These are phyloP conservation scores for Cercospora zeina DNA, from an alignment of 2,329 filamentous ascomycete genomes.

Conservation along the genomic window DNA sequence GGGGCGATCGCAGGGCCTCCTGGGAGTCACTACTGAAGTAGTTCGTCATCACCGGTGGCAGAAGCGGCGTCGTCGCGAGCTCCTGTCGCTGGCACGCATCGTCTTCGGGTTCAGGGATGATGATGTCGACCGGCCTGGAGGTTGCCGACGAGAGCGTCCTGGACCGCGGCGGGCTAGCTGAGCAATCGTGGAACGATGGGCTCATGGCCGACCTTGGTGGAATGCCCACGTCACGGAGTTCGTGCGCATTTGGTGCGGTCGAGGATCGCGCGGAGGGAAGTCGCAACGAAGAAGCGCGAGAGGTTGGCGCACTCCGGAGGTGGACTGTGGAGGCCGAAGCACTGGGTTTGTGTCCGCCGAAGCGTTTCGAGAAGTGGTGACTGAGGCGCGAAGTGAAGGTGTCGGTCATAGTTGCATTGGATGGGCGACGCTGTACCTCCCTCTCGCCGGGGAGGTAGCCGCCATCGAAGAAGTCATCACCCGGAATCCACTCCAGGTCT, in stretches of 20 bases:
- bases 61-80: slow-evolving; percentile 76
- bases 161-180: slow-evolving; percentile 24
- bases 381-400: slow-evolving; percentile 66
- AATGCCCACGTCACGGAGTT: slow-evolving; percentile 42
- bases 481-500: slow-evolving; percentile 37
- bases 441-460: slow-evolving; percentile 55
- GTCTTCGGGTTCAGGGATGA: slow-evolving; percentile 42
- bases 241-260: slow-evolving; percentile 41
- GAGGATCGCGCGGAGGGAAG: slow-evolving; percentile 70
- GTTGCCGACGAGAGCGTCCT: slow-evolving; percentile 22
- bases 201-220: slow-evolving; percentile 33
- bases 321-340: slow-evolving; percentile 31
- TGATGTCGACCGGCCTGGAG: slow-evolving; percentile 29
- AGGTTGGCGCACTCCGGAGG: slow-evolving; percentile 41
- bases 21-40: slow-evolving; percentile 48
- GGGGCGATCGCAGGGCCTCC: slow-evolving; percentile 69
- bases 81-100: slow-evolving; percentile 55
- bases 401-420: slow-evolving; percentile 61
- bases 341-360: slow-evolving; percentile 52
- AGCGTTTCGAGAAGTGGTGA: slow-evolving; percentile 50
- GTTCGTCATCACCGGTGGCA: slow-evolving; percentile 75
- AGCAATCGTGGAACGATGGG: slow-evolving; percentile 18
- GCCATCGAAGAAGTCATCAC: slow-evolving; percentile 61
- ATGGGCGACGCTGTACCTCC: slow-evolving; percentile 58
- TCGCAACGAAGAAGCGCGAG: slow-evolving; percentile 65